These are phyloP conservation scores for Cicer yamashitae DNA, from an alignment of 306 rosid species.

Conservation along the genomic window DNA sequence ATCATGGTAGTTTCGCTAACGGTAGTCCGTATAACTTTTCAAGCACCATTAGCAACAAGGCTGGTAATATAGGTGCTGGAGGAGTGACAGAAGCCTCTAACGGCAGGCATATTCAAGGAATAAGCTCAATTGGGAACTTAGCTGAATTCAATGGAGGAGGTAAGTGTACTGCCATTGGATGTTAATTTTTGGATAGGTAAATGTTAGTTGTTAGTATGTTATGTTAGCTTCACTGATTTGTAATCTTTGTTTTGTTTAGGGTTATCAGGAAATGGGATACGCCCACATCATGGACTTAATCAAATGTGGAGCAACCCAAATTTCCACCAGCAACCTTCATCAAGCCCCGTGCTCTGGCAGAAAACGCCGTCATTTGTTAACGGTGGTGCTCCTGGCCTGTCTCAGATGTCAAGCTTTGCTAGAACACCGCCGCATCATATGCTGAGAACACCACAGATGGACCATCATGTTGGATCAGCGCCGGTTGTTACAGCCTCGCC, in stretches of 20 bases:
- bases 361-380: constrained; percentile 68
- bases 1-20: constrained; percentile 59
- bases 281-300: constrained; percentile 63
- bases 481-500: constrained; percentile 75
- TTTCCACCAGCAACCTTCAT: constrained; percentile 68
- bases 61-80: constrained; percentile 58
- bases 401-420: constrained; percentile 71
- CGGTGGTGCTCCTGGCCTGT: constrained; percentile 60
- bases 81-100: constrained; percentile 57
- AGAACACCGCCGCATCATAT: constrained; percentile 59
- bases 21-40: constrained; percentile 54
- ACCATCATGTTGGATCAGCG: constrained; percentile 81
- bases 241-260: constrained; percentile 44
- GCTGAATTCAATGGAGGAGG: constrained; percentile 72
- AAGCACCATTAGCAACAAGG: constrained; percentile 49
- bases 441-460: constrained; percentile 60
- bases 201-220: too few species aligned
- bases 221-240: too few species aligned
- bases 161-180: constrained; percentile 18
- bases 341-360: constrained; percentile 64
- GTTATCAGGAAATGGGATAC: constrained; percentile 61
- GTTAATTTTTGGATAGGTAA: too few species aligned
- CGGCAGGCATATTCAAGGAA: constrained; percentile 57
- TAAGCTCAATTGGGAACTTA: constrained; percentile 55
- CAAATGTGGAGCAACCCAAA: constrained; percentile 65